These are phyloP conservation scores for Theileria orientalis DNA, from an alignment of 169 alveolate genomes.

Conservation along the genomic window DNA sequence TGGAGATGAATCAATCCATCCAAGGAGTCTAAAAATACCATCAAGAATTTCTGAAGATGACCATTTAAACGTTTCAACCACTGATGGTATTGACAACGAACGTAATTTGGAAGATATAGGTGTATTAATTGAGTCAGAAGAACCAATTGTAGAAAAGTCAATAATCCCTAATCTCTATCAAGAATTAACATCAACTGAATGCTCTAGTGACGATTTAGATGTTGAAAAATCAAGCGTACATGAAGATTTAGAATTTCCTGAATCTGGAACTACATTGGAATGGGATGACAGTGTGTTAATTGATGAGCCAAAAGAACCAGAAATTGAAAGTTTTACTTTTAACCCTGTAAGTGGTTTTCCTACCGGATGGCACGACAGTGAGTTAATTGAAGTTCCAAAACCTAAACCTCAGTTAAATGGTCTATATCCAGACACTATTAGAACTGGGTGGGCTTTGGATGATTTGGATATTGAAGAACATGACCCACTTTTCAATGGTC, in stretches of 20 bases:
- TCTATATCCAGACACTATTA: background rate
- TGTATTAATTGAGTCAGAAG: too few species aligned
- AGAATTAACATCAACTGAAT: too few species aligned
- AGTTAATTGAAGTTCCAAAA: background rate
- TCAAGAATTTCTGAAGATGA: background rate
- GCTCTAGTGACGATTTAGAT: too few species aligned
- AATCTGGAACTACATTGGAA: too few species aligned
- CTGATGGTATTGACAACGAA: background rate
- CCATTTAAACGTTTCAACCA: background rate
- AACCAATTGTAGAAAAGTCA: too few species aligned
- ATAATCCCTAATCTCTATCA: too few species aligned
- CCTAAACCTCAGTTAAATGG: background rate
- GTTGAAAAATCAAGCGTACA: too few species aligned
- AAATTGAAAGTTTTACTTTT: background rate
- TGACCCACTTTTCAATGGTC: background rate
- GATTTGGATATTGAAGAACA: background rate
- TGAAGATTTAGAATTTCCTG: too few species aligned
- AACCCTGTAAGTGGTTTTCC: background rate
- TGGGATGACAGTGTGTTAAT: too few species aligned
- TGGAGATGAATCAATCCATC: background rate
- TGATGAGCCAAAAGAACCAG: too few species aligned
- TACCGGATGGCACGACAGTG: background rate
- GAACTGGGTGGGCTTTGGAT: background rate
- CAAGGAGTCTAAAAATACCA: background rate
- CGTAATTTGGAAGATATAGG: background rate